These are phyloP conservation scores for Asterochloris erici DNA, from an alignment of 139 green algal species.

Conservation along the genomic window DNA sequence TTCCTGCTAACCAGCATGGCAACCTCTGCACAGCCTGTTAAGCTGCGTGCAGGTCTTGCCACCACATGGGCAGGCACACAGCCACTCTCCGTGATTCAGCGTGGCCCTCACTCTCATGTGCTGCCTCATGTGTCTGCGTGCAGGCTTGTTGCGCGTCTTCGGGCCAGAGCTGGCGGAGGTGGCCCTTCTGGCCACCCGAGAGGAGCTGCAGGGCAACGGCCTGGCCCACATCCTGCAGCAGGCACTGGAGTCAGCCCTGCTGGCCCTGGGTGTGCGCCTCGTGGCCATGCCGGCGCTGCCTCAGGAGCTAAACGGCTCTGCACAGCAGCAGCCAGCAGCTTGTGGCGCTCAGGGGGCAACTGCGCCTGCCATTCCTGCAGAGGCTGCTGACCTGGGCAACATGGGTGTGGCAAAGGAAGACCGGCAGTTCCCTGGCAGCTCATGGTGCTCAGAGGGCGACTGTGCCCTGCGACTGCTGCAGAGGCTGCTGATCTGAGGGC, in stretches of 20 bases:
- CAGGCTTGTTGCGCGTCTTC: conserved; percentile 15
- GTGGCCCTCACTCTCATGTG: not conserved
- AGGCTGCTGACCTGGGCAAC: not conserved
- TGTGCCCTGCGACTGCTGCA: too few relatives aligned
- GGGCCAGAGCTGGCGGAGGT: conserved; percentile 36
- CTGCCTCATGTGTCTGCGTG: not conserved
- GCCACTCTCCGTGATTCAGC: too few relatives aligned
- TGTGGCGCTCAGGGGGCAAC: not conserved
- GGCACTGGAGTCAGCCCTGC: conserved; percentile 29
- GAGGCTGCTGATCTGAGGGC: too few relatives aligned
- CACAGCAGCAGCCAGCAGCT: not conserved
- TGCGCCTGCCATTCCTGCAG: not conserved
- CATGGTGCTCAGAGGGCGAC: too few relatives aligned
- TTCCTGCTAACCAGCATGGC: too few relatives aligned
- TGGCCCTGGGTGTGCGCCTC: not conserved
- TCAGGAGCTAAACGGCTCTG: not conserved
- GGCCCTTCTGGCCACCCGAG: conserved; percentile 34
- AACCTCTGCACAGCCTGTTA: too few relatives aligned
- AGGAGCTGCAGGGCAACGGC: conserved; percentile 37
- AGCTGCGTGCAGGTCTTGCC: too few relatives aligned
- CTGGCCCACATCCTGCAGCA: conserved; percentile 34
- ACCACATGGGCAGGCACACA: too few relatives aligned
- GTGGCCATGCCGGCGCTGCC: conserved; percentile 23
- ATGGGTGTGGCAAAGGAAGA: too few relatives aligned
- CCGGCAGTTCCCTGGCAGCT: too few relatives aligned